Base-by-base conservation (phyloP, 2,329 filamentous ascomycete genomes). In the Claviceps purpurea region DNA sequence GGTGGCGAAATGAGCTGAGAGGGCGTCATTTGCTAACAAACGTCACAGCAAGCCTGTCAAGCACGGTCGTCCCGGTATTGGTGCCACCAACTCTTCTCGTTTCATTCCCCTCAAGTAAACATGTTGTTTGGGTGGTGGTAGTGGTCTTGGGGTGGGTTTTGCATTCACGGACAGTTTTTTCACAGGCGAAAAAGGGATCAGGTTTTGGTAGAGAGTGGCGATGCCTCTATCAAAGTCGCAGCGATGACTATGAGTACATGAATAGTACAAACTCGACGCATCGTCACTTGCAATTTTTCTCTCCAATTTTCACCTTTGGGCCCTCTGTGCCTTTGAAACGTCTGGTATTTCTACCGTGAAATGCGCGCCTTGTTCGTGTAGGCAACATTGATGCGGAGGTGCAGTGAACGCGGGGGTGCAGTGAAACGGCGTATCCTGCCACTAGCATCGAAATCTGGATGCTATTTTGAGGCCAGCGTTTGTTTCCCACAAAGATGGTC, bases 81-180 rank as follows among this genome's bases (percentile, higher is more conserved):
- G 93, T 94, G 93, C 93, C 70, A 98, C 93, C 67, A 90, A 98
- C 87, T 97, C 91, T 80, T 98, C 93, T 76, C 89, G 93, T 85
- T 98, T 98, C 87, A 98, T 98, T 82, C 93, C 93, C 75, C 87
- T 98, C 75, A 98, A 98, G 83, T 97, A 96, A 83, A 77, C 93
- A 81, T 76, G 68, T 65, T 69, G 67, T 55, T 52, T 43, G 48
- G 53, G 50, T 55, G 52, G 45, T 22, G 38, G 43, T 66, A 68
- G 70, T 70, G 67, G 68, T 67, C 56, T 43, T 43, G 41, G 41
- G 70, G 72, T 71, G 72, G 71, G 74, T 73, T 70, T 70, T 76
- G 74, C 74, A 77, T 78, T 77, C 72, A 76, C 70, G 75, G 74
- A 73, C 65, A 68, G 65, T 72, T 73, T 69, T 43, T 43, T 43